These are phyloP conservation scores for Eurotiales sp. DNA, from an alignment of 2,329 filamentous ascomycete genomes.

Conservation along the genomic window DNA sequence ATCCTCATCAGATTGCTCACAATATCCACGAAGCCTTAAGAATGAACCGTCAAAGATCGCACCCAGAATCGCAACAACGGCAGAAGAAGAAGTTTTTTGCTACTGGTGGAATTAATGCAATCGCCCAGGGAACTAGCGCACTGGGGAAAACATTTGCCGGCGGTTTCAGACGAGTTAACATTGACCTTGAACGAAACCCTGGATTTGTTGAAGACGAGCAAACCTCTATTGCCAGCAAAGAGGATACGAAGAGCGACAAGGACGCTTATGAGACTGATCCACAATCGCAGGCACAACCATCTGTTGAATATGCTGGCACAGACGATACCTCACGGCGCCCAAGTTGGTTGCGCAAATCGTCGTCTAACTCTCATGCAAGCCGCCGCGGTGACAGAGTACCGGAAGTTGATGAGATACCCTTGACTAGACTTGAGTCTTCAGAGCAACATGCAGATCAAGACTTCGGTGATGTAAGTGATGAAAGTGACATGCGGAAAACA, in stretches of 20 bases:
- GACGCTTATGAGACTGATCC: slow-evolving; percentile 3
- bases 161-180: slow-evolving; percentile 39
- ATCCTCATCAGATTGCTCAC: slow-evolving; percentile 54
- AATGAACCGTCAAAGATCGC: slow-evolving; percentile 25
- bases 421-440: slow-evolving; percentile 24
- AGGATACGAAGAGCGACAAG: slow-evolving; percentile 4
- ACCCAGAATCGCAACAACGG: slow-evolving; percentile 13
- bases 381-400: slow-evolving; percentile 22
- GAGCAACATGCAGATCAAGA: slow-evolving; percentile 10
- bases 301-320: background rate
- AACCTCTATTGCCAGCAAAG: background rate
- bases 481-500: slow-evolving; percentile 13
- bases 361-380: slow-evolving; percentile 26
- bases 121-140: slow-evolving; percentile 47
- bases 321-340: slow-evolving; percentile 18
- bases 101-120: slow-evolving; percentile 49
- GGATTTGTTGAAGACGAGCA: slow-evolving; percentile 26
- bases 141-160: slow-evolving; percentile 45
- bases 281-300: background rate
- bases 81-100: slow-evolving; percentile 35
- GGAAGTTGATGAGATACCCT: slow-evolving; percentile 31
- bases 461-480: background rate
- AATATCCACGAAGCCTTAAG: slow-evolving; percentile 46
- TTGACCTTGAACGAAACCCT: slow-evolving; percentile 31
- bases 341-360: slow-evolving; percentile 32